Evolutionary conservation across 371 early-diverging fungal genomes (phyloP).

Genomic region (Mucor racemosus): DNA sequence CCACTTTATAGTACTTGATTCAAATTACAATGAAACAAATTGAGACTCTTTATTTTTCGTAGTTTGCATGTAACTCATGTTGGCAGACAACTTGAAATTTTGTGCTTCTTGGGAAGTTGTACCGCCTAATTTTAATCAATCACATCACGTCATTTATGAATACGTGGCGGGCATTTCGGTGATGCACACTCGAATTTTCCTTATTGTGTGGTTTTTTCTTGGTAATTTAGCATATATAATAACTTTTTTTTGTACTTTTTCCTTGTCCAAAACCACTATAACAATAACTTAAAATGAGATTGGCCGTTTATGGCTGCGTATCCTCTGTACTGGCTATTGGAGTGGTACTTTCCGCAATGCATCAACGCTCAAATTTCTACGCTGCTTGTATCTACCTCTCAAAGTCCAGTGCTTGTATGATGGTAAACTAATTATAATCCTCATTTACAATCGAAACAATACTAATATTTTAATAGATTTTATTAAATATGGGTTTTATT

Average conservation of each 20-base stretch:
- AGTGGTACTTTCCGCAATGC: constrained; percentile 74
- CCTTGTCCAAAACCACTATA: neutral
- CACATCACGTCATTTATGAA: constrained; percentile 3
- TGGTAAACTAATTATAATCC: constrained; percentile 57
- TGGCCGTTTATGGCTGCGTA: constrained; percentile 78
- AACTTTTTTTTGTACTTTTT: neutral
- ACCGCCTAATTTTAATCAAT: neutral
- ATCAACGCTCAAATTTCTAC: constrained; percentile 84
- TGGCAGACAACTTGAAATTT: no score
- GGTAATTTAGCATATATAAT: neutral
- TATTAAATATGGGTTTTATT: constrained; percentile 83
- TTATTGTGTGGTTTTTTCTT: no score
- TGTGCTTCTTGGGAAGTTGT: no score
- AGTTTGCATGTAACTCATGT: no score
- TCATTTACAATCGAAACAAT: neutral
- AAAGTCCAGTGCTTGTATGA: constrained; percentile 83
- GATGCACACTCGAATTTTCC: neutral
- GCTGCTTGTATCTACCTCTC: constrained; percentile 87
- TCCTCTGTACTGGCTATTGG: constrained; percentile 72
- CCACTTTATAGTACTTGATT: no score
- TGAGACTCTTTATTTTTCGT: no score
- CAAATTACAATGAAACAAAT: no score
- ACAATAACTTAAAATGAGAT: constrained; percentile 50
- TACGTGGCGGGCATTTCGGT: constrained; percentile 6
- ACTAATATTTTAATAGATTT: constrained; percentile 52